These are phyloP conservation scores for Allium fistulosum DNA, from an alignment of 106 monocot genomes.

Conservation along the genomic window DNA sequence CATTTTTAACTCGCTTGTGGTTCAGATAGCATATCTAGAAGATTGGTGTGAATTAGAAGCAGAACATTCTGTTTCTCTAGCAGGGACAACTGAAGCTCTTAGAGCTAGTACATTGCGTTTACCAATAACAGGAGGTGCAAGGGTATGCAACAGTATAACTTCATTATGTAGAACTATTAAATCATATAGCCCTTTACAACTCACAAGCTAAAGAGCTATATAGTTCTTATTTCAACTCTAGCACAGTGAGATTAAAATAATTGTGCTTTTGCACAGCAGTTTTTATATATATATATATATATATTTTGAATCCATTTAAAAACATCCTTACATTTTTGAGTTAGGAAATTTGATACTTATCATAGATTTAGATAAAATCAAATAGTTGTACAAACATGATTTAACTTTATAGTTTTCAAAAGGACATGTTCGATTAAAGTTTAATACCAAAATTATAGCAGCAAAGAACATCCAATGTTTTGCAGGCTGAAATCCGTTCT, in stretches of 20 bases:
- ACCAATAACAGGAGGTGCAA: constrained; percentile 68
- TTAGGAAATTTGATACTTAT: no score
- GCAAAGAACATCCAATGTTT: background rate
- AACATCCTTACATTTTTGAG: no score
- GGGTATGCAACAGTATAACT: constrained; percentile 32
- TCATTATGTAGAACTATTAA: background rate
- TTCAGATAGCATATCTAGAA: constrained; percentile 67
- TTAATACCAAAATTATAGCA: background rate
- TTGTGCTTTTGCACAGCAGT: no score
- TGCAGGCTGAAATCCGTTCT: constrained; percentile 9
- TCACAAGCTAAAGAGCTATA: no score
- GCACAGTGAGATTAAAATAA: no score
- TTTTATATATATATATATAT: no score
- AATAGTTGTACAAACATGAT: no score
- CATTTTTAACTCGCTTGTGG: background rate
- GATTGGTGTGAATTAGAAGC: constrained; percentile 61
- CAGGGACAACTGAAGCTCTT: constrained; percentile 56
- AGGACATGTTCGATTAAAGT: background rate
- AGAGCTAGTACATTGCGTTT: constrained; percentile 62
- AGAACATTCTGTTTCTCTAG: constrained; percentile 53
- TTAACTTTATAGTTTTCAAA: background rate
- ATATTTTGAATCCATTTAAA: no score
- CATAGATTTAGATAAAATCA: no score
- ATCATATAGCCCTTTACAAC: background rate
- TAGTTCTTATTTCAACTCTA: no score